These are phyloP conservation scores for Cyclanthera cordifolia DNA, from an alignment of 306 rosid species.

Conservation along the genomic window DNA sequence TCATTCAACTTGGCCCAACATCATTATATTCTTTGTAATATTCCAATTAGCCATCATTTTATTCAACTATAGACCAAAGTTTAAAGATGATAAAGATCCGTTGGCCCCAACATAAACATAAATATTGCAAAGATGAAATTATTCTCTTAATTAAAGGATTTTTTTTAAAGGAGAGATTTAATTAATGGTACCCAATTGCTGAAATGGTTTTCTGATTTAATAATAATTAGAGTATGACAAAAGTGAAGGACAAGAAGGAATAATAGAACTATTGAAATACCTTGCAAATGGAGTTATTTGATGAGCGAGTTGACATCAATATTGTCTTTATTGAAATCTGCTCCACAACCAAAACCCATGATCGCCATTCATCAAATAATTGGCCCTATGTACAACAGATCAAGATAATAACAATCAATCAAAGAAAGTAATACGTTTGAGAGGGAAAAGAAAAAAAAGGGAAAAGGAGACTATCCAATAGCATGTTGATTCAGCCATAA, in stretches of 20 bases:
- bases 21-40: slow-evolving; percentile 7
- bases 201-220: slow-evolving; percentile 1
- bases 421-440: neutral
- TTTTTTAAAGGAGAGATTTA: neutral
- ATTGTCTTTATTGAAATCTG: slow-evolving; percentile 7
- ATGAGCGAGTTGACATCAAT: slow-evolving; percentile 6
- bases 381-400: neutral
- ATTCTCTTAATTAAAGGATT: neutral
- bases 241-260: slow-evolving; percentile 5
- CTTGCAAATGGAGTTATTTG: slow-evolving; percentile 5
- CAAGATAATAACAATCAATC: neutral
- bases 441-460: neutral
- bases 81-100: neutral
- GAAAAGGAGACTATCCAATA: neutral
- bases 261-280: slow-evolving; percentile 7
- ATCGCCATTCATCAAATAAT: neutral
- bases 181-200: neutral
- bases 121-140: neutral
- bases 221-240: slow-evolving; percentile 4
- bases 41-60: slow-evolving; percentile 10
- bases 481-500: neutral
- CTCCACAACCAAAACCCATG: slow-evolving; percentile 1
- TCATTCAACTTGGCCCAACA: neutral
- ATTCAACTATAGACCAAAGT: neutral
- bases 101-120: neutral